A percentile compares a stretch with the other conserved stretches of the same genome.
Conservation (phyloP, 441 rosid species). For the Erodium texanum region DNA sequence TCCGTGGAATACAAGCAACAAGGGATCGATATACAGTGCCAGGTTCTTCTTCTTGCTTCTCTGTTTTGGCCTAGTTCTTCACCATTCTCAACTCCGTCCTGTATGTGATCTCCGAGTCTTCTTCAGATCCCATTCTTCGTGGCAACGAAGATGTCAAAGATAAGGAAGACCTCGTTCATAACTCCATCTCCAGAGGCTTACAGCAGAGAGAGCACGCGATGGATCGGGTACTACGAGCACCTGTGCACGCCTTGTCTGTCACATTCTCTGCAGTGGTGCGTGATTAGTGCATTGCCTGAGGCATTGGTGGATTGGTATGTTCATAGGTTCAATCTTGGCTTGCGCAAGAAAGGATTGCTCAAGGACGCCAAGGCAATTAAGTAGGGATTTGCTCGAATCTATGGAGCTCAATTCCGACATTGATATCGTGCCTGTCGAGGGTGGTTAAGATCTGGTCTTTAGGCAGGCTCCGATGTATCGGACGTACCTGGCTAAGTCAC, state of each 20-base stretch:
- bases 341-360: conserved; percentile 18
- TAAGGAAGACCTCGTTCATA: conserved; percentile 11
- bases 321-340: conserved; percentile 11
- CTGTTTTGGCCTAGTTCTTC: too few relatives aligned
- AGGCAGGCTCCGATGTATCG: too few relatives aligned
- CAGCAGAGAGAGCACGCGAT: conserved; percentile 16
- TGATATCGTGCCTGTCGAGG: too few relatives aligned
- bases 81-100: too few relatives aligned
- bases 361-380: conserved; percentile 13
- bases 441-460: too few relatives aligned
- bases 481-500: too few relatives aligned
- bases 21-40: conserved; percentile 33
- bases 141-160: conserved; percentile 24
- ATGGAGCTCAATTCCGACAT: too few relatives aligned
- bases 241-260: conserved; percentile 26
- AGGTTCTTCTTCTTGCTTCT: conserved; percentile 12
- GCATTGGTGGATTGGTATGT: conserved; percentile 12
- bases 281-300: conserved; percentile 19
- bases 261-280: conserved; percentile 22
- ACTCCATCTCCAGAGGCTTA: conserved; percentile 19
- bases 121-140: conserved; percentile 22
- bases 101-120: too few relatives aligned
- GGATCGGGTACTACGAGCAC: conserved; percentile 24
- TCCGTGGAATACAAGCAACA: conserved; percentile 23
- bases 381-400: too few relatives aligned